Conservation (phyloP, 768 basidiomycete genomes). For the Boletus sp. region DNA sequence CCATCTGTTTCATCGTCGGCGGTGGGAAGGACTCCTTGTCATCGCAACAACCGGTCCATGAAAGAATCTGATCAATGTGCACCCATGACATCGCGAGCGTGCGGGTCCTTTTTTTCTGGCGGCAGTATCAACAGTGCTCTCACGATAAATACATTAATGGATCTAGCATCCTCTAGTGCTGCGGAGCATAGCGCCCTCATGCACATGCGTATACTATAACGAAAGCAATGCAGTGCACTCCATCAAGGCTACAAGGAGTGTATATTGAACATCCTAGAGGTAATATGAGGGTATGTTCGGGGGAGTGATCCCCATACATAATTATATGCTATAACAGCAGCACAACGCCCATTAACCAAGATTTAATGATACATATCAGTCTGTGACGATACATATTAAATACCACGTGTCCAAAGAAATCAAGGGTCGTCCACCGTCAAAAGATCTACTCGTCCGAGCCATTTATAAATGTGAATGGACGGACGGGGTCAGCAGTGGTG, state of each 20-base stretch:
- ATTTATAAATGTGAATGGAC: constrained; percentile 32
- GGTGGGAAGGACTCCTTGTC: constrained; percentile 7
- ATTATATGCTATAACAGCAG: constrained; percentile 12
- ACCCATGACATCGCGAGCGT: neutral
- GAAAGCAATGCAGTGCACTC: neutral
- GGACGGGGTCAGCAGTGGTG: constrained; percentile 25
- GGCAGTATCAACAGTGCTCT: neutral
- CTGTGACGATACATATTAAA: constrained; percentile 23
- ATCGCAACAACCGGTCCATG: constrained; percentile 12
- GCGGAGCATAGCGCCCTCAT: neutral
- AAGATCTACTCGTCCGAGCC: constrained; percentile 25
- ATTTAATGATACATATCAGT: constrained; percentile 26
- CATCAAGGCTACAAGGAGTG: constrained; percentile 20
- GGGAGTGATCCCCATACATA: constrained; percentile 11
- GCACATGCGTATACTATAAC: neutral
- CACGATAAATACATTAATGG: constrained; percentile 1
- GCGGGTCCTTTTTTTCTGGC: neutral
- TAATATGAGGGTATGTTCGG: constrained; percentile 16
- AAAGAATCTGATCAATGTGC: neutral
- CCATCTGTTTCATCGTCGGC: constrained; percentile 28
- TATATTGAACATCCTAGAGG: constrained; percentile 9
- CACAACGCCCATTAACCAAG: constrained; percentile 2
- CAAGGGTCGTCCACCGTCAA: neutral
- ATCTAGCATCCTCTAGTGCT: neutral
- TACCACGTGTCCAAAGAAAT: constrained; percentile 9